Percentiles rank a stretch among this genome's conserved stretches.
phyloP scores from a whole-genome alignment of 768 basidiomycete species.

The Leccinum boreale region DNA sequence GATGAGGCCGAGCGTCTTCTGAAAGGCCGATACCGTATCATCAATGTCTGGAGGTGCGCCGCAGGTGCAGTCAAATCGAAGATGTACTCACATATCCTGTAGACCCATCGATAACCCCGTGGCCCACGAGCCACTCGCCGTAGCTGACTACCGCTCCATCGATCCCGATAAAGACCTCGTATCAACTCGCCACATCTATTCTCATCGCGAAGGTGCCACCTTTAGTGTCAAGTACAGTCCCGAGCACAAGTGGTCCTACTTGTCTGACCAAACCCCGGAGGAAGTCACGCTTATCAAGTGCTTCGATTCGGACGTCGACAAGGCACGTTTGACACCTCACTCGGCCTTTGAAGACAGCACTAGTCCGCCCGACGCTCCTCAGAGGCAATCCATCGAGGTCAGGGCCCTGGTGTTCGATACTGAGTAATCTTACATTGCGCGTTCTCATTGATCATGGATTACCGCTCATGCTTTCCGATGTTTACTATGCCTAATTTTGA shows the following conservation, averaged over 20 bases:
- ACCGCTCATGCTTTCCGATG: too few species aligned
- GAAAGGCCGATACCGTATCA: conserved; percentile 40
- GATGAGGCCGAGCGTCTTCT: background rate
- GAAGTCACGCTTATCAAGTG: background rate
- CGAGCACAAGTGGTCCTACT: background rate
- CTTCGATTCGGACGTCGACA: background rate
- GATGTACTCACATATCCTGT: background rate
- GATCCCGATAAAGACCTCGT: background rate
- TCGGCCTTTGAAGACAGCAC: background rate
- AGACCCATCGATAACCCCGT: background rate
- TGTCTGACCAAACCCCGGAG: background rate
- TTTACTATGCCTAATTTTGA: too few species aligned
- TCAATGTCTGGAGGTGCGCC: conserved; percentile 45
- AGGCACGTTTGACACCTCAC: background rate
- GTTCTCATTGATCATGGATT: too few species aligned
- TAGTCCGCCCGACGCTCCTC: background rate
- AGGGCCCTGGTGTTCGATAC: background rate
- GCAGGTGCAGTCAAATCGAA: background rate
- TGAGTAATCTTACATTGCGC: background rate
- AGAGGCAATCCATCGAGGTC: background rate
- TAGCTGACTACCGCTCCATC: background rate
- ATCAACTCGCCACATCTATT: background rate
- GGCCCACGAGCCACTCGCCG: background rate
- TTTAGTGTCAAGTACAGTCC: background rate
- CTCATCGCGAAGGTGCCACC: background rate